Evolutionary conservation across 2,329 filamentous ascomycete genomes (phyloP).

Genomic region (Elsinoe batatas): DNA sequence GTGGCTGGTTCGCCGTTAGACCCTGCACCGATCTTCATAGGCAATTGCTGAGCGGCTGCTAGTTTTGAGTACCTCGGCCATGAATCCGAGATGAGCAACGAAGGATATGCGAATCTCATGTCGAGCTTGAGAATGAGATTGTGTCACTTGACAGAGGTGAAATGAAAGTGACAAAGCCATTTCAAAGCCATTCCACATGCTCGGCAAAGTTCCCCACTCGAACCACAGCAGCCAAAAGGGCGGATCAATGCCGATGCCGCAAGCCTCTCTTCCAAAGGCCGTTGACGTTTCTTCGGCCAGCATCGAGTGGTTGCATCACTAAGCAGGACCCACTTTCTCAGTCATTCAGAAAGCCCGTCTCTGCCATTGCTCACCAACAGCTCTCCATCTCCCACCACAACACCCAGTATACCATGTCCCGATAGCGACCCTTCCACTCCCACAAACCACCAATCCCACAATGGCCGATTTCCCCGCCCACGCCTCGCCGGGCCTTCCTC

Average conservation of each 20-base stretch:
- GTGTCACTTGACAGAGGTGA: not conserved
- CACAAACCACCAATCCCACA: not conserved
- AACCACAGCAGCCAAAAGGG: too few species aligned
- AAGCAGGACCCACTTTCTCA: slow-evolving; percentile 2
- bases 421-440: not conserved
- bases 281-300: slow-evolving; percentile 7
- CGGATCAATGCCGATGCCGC: not conserved
- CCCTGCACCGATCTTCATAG: not conserved
- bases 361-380: not conserved
- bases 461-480: slow-evolving; percentile 28
- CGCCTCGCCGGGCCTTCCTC: slow-evolving; percentile 30
- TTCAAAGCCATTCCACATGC: slow-evolving; percentile 2
- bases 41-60: not conserved
- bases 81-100: not conserved
- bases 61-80: not conserved
- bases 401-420: not conserved
- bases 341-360: not conserved
- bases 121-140: not conserved
- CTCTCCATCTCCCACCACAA: not conserved
- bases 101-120: not conserved
- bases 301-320: slow-evolving; percentile 1
- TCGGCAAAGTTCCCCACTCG: slow-evolving; percentile 8
- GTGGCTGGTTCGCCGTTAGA: slow-evolving; percentile 8
- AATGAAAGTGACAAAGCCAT: not conserved
- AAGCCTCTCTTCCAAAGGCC: not conserved